phyloP scores from a whole-genome alignment of 208 protist genomes.

The Wallacemonas sp. region DNA sequence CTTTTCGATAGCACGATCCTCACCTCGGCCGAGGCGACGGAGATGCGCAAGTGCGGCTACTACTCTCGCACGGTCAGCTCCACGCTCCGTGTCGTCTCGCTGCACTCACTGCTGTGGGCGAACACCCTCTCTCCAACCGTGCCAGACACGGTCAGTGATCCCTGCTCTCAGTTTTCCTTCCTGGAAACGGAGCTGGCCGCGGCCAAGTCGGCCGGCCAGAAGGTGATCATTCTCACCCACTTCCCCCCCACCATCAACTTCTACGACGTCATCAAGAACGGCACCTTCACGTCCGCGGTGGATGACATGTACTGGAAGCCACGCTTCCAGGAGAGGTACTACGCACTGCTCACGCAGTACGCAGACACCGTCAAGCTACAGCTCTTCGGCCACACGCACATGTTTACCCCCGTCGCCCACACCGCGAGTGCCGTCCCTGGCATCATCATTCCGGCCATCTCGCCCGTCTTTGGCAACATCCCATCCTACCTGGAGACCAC shows the following conservation, averaged over 20 bases:
- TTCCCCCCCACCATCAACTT: constrained; percentile 63
- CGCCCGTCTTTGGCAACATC: constrained; percentile 60
- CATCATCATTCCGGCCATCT: constrained; percentile 63
- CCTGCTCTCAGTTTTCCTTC: constrained; percentile 75
- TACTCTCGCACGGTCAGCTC: constrained; percentile 44
- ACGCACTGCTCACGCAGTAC: constrained; percentile 48
- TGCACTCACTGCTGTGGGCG: constrained; percentile 80
- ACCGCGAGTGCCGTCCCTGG: constrained; percentile 19
- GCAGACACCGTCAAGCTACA: constrained; percentile 43
- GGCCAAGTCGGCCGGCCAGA: constrained; percentile 33
- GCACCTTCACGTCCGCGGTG: constrained; percentile 28
- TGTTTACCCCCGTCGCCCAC: constrained; percentile 49
- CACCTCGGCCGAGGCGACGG: constrained; percentile 26
- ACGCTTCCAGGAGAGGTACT: constrained; percentile 48
- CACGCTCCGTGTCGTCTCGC: constrained; percentile 48
- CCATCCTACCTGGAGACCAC: constrained; percentile 70
- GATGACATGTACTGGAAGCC: constrained; percentile 74
- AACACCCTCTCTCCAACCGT: constrained; percentile 31
- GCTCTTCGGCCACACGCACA: constrained; percentile 79
- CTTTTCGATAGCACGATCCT: constrained; percentile 35
- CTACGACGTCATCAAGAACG: constrained; percentile 36
- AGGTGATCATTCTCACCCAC: constrained; percentile 80
- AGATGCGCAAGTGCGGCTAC: constrained; percentile 62
- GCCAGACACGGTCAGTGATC: constrained; percentile 51
- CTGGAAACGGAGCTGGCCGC: constrained; percentile 38